phyloP scores from a whole-genome alignment of 257 asterid genomes.

The Catharanthus roseus region DNA sequence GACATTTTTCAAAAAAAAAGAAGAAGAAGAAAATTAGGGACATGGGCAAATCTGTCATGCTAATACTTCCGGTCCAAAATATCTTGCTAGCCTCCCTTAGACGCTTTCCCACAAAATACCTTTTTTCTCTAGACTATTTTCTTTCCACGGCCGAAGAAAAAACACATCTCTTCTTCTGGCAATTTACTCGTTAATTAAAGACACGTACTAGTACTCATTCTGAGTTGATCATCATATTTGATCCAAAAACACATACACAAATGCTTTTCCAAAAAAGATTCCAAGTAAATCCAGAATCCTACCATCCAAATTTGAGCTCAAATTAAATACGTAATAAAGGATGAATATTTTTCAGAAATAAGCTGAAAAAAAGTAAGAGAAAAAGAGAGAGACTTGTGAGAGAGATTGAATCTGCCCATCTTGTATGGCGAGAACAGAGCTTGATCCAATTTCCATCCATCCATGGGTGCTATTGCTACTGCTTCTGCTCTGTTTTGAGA shows the following conservation, averaged over 20 bases:
- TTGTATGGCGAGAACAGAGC: slow-evolving; percentile 79
- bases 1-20: no score
- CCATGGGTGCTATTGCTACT: slow-evolving; percentile 21
- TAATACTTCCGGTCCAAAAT: neutral
- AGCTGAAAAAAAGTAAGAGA: neutral
- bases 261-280: neutral
- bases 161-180: neutral
- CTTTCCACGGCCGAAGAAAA: no score
- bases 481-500: no score
- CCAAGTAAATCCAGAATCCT: neutral
- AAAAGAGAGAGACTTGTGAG: slow-evolving; percentile 65
- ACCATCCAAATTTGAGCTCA: neutral
- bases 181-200: no score
- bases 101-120: slow-evolving; percentile 4
- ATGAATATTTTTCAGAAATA: neutral
- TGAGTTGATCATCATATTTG: no score
- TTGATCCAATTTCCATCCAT: slow-evolving; percentile 38
- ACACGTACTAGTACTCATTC: no score
- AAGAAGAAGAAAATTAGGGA: no score
- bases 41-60: neutral
- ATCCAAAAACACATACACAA: neutral
- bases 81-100: neutral
- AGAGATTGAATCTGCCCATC: slow-evolving; percentile 74
- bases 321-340: neutral
- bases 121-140: neutral